Evolutionary conservation across 2,329 filamentous ascomycete genomes (phyloP), one percentile per base, ranked within the genome.

Genomic region (Cladophialophora bantiana): DNA sequence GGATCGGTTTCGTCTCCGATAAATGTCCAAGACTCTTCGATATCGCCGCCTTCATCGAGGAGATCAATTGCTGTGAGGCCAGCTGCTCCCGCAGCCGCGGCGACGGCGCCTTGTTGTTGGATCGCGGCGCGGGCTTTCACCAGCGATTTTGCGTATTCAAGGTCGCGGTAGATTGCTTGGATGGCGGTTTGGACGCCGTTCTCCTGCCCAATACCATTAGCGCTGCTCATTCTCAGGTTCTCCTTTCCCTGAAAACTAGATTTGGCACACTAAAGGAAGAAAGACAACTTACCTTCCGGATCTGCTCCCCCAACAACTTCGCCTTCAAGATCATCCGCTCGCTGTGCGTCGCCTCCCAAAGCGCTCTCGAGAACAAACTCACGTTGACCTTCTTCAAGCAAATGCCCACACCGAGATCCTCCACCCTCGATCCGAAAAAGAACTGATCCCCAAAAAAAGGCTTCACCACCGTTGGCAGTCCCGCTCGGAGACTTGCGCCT

Each of bases 381-480:
- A 92, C 90, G 26, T 95, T 96, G 82, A 97, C 88, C 78, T 92
- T 95, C 82, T 91, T 93, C 73, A 99, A 84, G 75, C 90, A 92
- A 20, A 97, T 89, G 0, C 95, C 95, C 1, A 98, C 95, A 0
- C 95, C 94, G 5, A 99, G 83, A 74, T 98, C 94, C 77, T 98
- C 93, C 1, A 98, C 91, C 3, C 95, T 86, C 35, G 85, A 87
- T 6, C 93, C 95, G 74, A 96, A 98, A 83, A 99, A 99, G 83
- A 91, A 97, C 76, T 99, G 95, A 74, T 99, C 95, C 4, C 95
- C 95, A 75, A 99, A 99, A 82, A 98, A 99, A 0, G 95, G 95
- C 68, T 94, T 92, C 75, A 98, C 91, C 70, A 99, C 94, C 0
- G 95, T 98, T 0, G 95, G 95, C 4, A 97, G 88, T 1, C 95